Evolutionary conservation across 768 basidiomycete species (phyloP).

Genomic region (Exidia glandulosa): DNA sequence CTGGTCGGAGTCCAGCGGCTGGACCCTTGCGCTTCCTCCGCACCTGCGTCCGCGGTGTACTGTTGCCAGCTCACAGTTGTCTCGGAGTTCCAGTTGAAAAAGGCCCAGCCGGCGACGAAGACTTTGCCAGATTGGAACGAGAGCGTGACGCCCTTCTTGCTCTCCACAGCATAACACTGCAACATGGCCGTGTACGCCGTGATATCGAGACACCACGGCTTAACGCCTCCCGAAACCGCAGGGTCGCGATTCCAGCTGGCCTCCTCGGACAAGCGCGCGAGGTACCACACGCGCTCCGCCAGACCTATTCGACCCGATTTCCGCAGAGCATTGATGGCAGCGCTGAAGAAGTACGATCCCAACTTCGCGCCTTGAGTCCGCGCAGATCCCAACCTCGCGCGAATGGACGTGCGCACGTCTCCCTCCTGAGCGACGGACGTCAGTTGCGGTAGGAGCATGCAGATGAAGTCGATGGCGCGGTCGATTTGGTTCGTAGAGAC

Average conservation of each 20-base stretch:
- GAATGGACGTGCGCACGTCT: background rate
- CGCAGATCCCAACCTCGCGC: background rate
- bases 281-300: conserved; percentile 53
- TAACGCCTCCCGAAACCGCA: conserved; percentile 11
- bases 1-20: too few species aligned
- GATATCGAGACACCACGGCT: conserved; percentile 56
- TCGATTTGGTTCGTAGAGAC: conserved; percentile 36
- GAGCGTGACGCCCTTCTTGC: conserved; percentile 2
- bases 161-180: conserved; percentile 35
- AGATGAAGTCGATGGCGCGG: conserved; percentile 36
- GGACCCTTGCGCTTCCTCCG: background rate
- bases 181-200: conserved; percentile 68
- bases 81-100: background rate
- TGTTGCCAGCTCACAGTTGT: background rate
- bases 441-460: conserved; percentile 46
- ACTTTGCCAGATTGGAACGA: background rate
- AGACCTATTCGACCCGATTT: conserved; percentile 44
- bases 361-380: background rate
- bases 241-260: conserved; percentile 33
- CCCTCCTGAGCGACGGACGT: conserved; percentile 17
- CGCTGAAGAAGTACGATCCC: conserved; percentile 51
- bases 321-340: conserved; percentile 47
- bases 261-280: conserved; percentile 48
- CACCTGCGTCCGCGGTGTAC: background rate
- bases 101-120: conserved; percentile 1